phyloP scores from a whole-genome alignment of 176 grass and related monocot species.

The Oryza longistaminata region DNA sequence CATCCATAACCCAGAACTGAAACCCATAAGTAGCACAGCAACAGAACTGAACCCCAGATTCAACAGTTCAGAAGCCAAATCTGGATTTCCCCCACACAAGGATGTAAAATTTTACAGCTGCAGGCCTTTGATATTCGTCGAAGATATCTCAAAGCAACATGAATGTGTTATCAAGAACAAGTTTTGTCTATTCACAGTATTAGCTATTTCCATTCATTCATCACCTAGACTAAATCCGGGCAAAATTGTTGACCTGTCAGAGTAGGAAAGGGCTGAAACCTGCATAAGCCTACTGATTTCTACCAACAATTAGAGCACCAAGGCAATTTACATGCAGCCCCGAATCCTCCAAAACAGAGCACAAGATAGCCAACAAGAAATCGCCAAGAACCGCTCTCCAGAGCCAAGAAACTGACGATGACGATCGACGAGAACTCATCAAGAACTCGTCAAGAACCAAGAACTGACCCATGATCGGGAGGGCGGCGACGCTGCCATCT shows the following conservation, averaged over 20 bases:
- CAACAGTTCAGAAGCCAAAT: not conserved
- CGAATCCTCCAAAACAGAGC: slow-evolving; percentile 13
- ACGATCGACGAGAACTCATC: not conserved
- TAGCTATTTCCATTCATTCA: not conserved
- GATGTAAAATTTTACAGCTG: not conserved
- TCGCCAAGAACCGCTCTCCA: slow-evolving; percentile 20
- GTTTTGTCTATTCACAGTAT: not conserved
- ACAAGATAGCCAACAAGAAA: slow-evolving; percentile 13
- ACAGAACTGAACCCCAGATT: not conserved
- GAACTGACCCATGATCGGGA: slow-evolving; percentile 31
- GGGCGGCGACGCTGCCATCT: not conserved
- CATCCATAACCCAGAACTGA: not conserved
- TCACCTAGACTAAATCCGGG: not conserved
- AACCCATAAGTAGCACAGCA: too few relatives aligned
- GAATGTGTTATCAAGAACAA: not conserved
- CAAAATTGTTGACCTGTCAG: slow-evolving; percentile 17
- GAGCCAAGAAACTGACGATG: slow-evolving; percentile 13
- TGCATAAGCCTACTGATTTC: slow-evolving; percentile 34
- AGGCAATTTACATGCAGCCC: slow-evolving; percentile 7
- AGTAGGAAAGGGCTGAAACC: slow-evolving; percentile 17
- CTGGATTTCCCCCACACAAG: not conserved
- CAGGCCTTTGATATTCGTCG: not conserved
- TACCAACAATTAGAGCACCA: not conserved
- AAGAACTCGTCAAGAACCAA: slow-evolving; percentile 46
- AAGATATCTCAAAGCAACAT: slow-evolving; percentile 20